Evolutionary conservation across 257 asterid genomes (phyloP), one percentile per base, ranked within the genome.

Genomic region (Solanum sparsipilum): DNA sequence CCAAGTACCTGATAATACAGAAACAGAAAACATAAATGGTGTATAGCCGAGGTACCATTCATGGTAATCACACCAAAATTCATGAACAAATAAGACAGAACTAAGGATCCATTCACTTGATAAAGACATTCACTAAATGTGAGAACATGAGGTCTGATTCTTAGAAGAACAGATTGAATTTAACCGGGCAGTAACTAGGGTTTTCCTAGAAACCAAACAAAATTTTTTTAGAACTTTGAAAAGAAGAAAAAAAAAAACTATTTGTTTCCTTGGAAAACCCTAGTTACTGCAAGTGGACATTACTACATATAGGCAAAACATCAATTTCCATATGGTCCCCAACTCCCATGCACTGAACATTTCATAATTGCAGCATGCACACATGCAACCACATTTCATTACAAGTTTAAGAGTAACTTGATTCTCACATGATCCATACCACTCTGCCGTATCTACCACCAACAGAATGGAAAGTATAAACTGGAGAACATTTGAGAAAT

Each of bases 1-100:
- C 99, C 99, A 97, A 84, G 99, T 97, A 87, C 99, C 99, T 97
- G 91, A 86, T 75, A 84, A 83, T 85, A 35, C 9, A 82, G 82
- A 89, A 27, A 82, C 38, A 35, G 10, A 13, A 67, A 21, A 65
- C 85, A 88, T 36, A 81, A 81, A 67, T 23, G 78, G 34, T 32
- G 32, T 38, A 84, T 71, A 25, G 2, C 58, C 35, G 1, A 39
- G 88, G 67, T 39, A 70, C 60, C 29, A 15, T 44, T 46, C 63
- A 9, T 7, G 38, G 56, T 31, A 29, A 23, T 10, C 18, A 3
- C 18, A 31, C 85, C 9, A 18, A 81, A 18, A 20, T 6, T 29
- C 41, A 5, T 82, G 13, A 48, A n/a, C 71, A 48, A 82, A 82
- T 82, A 48, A 29, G 44, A 18, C 70, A 29, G 27, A n/a, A 16